A percentile compares a stretch with the other conserved stretches of the same genome.
phyloP scores from a whole-genome alignment of 1,139 yeast species.

The Dujonia santamariae region DNA sequence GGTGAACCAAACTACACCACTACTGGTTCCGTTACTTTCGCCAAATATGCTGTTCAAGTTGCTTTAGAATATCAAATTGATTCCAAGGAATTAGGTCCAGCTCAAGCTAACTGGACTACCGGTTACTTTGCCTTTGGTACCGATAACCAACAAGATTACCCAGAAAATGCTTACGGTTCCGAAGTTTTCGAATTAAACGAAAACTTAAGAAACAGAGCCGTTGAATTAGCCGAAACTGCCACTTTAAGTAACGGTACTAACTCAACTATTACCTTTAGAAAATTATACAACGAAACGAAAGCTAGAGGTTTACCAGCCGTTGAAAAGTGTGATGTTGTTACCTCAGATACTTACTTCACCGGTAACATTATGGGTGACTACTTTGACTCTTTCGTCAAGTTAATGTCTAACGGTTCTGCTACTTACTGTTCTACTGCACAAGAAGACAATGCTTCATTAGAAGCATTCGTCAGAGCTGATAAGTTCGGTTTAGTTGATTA shows the following conservation, averaged over 20 bases:
- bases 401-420: constrained; percentile 60
- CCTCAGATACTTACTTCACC: constrained; percentile 60
- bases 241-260: constrained; percentile 45
- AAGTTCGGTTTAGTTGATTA: constrained; percentile 54
- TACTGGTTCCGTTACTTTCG: constrained; percentile 57
- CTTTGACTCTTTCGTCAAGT: constrained; percentile 43
- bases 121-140: constrained; percentile 62
- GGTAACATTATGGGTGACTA: constrained; percentile 52
- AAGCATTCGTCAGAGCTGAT: constrained; percentile 55
- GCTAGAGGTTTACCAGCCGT: constrained; percentile 49
- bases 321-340: constrained; percentile 56
- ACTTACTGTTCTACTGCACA: constrained; percentile 63
- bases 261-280: constrained; percentile 44
- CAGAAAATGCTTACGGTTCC: constrained; percentile 57
- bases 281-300: constrained; percentile 45
- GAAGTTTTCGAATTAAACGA: constrained; percentile 65
- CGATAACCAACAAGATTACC: constrained; percentile 48
- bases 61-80: constrained; percentile 58
- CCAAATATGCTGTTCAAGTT: constrained; percentile 62
- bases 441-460: constrained; percentile 67
- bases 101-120: constrained; percentile 54
- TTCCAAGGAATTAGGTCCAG: constrained; percentile 38
- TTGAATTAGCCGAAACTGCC: constrained; percentile 45
- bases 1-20: constrained; percentile 51
- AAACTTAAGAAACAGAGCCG: constrained; percentile 57